Base-by-base conservation (phyloP, 345 rosid genomes). In the Cardiospermum halicacabum region DNA sequence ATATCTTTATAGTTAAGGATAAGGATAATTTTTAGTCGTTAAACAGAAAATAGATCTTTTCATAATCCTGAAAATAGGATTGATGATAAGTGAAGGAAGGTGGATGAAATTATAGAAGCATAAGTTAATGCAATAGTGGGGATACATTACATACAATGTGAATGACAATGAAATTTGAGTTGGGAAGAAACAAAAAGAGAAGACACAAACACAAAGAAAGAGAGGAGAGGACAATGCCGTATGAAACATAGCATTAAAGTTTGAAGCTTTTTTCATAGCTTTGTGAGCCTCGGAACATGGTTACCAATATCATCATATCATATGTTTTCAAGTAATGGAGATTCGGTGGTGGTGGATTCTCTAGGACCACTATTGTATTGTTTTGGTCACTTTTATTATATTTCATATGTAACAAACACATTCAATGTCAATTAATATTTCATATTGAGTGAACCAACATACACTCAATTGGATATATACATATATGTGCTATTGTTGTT, bases 201-300 rank as follows among this genome's bases (percentile, higher is more conserved):
- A 59, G 67, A 70, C 78, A 77, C 21, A 48, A 69, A 72, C 60
- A 47, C 42, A n/a, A n/a, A n/a, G n/a, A n/a, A n/a, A n/a, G n/a
- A n/a, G n/a, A n/a, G n/a, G n/a, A n/a, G n/a, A 34, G 67, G 72
- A 69, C 62, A 68, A 31, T 65, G 62, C 79, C 65, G 26, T 67
- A 54, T 66, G 58, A 56, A 40, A 30, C 56, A 61, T 56, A 53
- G 58, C 71, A 67, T 63, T 42, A 37, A 25, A 7, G 53, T 50
- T n/a, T n/a, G n/a, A n/a, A n/a, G n/a, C n/a, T n/a, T 36, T 66
- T 62, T 45, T 34, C 72, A 66, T 65, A 58, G 68, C 62, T 71
- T 73, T 71, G 56, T 70, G 45, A 70, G 77, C 81, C 81, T 57
- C 63, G 30, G 82, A 80, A 70, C 77, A 69, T 75, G 73, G 58